Evolutionary conservation across 768 basidiomycete species (phyloP).

Genomic region (Lanmaoa pseudosensibilis): DNA sequence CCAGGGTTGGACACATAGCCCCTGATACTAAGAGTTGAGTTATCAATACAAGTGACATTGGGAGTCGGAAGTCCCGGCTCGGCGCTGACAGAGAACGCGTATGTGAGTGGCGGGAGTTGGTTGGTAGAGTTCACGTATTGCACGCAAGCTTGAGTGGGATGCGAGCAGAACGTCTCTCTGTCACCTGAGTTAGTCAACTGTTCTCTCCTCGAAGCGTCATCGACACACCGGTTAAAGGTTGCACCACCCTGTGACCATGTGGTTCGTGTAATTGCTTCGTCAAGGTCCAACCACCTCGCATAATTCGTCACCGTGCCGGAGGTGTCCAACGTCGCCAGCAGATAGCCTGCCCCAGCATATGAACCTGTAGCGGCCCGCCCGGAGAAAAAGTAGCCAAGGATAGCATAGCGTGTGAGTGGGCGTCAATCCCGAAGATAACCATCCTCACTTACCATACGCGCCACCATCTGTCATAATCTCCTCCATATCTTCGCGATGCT

Average conservation of each 20-base stretch:
- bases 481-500: slow-evolving; percentile 45
- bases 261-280: slow-evolving; percentile 56
- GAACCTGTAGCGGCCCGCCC: slow-evolving; percentile 51
- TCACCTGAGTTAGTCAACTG: slow-evolving; percentile 1
- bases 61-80: slow-evolving; percentile 53
- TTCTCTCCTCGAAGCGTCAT: background rate
- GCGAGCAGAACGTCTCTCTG: slow-evolving; percentile 65
- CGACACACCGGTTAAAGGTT: slow-evolving; percentile 48
- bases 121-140: slow-evolving; percentile 49
- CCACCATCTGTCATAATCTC: slow-evolving; percentile 54
- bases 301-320: slow-evolving; percentile 43
- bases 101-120: slow-evolving; percentile 43
- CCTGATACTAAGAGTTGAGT: slow-evolving; percentile 53
- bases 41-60: slow-evolving; percentile 59
- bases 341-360: slow-evolving; percentile 63
- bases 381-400: background rate
- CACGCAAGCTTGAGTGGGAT: slow-evolving; percentile 60
- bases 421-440: background rate
- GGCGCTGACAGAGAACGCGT: slow-evolving; percentile 46
- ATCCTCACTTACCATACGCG: slow-evolving; percentile 53
- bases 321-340: slow-evolving; percentile 50
- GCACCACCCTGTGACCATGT: slow-evolving; percentile 56
- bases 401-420: background rate
- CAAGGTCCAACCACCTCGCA: slow-evolving; percentile 68
- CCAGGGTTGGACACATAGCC: slow-evolving; percentile 51